phyloP scores from a whole-genome alignment of 2,329 filamentous ascomycete genomes.

The Fusarium sp. region DNA sequence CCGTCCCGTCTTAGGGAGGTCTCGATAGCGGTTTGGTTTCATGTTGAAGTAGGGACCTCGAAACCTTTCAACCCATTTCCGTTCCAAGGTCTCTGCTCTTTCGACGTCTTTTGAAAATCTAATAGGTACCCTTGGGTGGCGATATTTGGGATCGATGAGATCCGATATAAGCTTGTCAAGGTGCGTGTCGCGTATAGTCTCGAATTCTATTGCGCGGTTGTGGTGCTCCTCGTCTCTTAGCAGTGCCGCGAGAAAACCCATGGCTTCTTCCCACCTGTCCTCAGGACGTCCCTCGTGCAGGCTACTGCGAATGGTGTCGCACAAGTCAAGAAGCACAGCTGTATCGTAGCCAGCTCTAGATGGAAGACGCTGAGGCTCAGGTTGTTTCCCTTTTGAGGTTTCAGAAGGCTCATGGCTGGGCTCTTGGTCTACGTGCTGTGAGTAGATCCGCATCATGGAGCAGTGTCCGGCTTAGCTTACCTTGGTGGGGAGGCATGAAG shows the following conservation, averaged over 20 bases:
- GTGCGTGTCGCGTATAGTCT: constrained; percentile 50
- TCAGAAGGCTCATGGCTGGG: constrained; percentile 15
- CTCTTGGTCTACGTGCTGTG: constrained; percentile 28
- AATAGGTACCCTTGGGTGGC: constrained; percentile 39
- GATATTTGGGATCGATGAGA: constrained; percentile 46
- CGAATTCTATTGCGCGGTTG: constrained; percentile 49
- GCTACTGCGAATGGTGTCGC: constrained; percentile 52
- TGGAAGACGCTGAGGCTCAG: not conserved
- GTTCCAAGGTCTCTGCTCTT: constrained; percentile 52
- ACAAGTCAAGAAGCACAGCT: constrained; percentile 48
- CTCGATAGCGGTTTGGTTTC: constrained; percentile 53
- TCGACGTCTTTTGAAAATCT: constrained; percentile 48
- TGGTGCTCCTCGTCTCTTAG: constrained; percentile 50
- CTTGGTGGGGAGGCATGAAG: constrained; percentile 27
- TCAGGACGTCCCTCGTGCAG: constrained; percentile 48
- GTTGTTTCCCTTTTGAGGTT: not conserved
- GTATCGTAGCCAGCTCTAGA: constrained; percentile 26
- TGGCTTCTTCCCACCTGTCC: constrained; percentile 48
- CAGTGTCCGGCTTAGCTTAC: constrained; percentile 13
- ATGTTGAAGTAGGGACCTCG: constrained; percentile 56
- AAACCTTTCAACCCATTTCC: constrained; percentile 56
- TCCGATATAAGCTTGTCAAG: constrained; percentile 59
- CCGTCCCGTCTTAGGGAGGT: constrained; percentile 49
- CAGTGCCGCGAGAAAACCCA: constrained; percentile 51
- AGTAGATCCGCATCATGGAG: constrained; percentile 6